Evolutionary conservation across 2,329 filamentous ascomycete genomes (phyloP), one percentile per base, ranked within the genome.

Genomic region (Raffaelea deltoideospora): DNA sequence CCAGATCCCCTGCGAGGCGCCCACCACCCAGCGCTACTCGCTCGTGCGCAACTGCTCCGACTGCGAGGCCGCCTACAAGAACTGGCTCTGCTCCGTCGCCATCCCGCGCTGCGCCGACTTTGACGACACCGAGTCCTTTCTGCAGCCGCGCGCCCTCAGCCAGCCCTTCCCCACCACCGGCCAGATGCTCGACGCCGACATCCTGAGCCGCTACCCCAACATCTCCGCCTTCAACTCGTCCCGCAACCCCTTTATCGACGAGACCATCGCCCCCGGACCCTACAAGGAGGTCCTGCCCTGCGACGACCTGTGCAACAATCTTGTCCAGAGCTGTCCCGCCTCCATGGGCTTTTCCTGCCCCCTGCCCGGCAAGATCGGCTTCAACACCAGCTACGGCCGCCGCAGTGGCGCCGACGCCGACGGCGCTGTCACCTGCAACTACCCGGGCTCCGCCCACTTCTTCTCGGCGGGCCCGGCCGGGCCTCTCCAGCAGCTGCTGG

Each of bases 211-310:
- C 3, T 50, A 44, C n/a, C 40, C 48, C 5, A 45, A 54, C 10
- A 53, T 46, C 1, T 53, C 48, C 17, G 60, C 65, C 4, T 61
- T 58, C 37, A 76, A 68, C 39, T 55, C 60, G 9, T 83, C 79
- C 11, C 71, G 87, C 15, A 88, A 85, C 48, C 52, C 66, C 0
- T 59, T 72, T 33, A 90, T 96, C 46, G 86, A 95, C 49, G 48
- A 62, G 3, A 46, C 60, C 1, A 74, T 96, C 40, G 58, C 67
- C 43, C 87, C 90, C 0, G 90, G 90, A 0, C 90, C 90, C 0
- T 96, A 98, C 59, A 92, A 87, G 52, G 90, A 98, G 60, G 64
- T 96, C 17, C 61, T 94, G 9, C 90, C 90, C 0, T 96, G 88
- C 50, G 72, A 82, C 42, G 80, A 93, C 45, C 60, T 95, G 35